These are phyloP conservation scores for Suhomyces tanzawaensis DNA, from an alignment of 805 yeast genomes.

Conservation along the genomic window DNA sequence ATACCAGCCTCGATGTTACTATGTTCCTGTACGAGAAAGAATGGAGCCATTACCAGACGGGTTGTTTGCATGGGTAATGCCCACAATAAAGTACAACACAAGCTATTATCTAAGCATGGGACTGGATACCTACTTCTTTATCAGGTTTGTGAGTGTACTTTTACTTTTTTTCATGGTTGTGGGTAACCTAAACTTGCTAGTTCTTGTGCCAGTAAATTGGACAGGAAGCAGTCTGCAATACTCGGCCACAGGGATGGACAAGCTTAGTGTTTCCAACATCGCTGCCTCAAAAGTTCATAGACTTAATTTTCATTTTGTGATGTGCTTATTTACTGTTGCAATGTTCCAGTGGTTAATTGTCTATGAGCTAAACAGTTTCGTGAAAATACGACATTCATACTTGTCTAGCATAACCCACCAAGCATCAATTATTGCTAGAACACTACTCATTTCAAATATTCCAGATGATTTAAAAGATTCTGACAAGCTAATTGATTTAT, in stretches of 20 bases:
- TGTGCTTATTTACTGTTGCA: conserved; percentile 53
- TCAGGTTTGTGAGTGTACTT: conserved; percentile 57
- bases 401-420: conserved; percentile 28
- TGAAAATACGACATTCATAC: conserved; percentile 46
- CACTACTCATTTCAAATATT: conserved; percentile 45
- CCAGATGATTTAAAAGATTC: conserved; percentile 33
- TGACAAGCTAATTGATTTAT: conserved; percentile 24
- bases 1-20: conserved; percentile 55
- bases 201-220: conserved; percentile 63
- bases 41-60: conserved; percentile 40
- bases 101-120: conserved; percentile 53
- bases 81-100: conserved; percentile 39
- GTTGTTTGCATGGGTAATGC: conserved; percentile 56
- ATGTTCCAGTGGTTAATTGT: conserved; percentile 57
- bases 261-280: conserved; percentile 68
- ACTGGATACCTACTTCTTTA: conserved; percentile 70
- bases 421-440: conserved; percentile 24
- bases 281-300: conserved; percentile 48
- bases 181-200: conserved; percentile 54
- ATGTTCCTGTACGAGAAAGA: conserved; percentile 40
- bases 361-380: conserved; percentile 53
- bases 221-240: conserved; percentile 32
- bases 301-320: conserved; percentile 60
- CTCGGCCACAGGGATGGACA: conserved; percentile 56
- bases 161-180: conserved; percentile 50